These are phyloP conservation scores for Yamadazyma nakazawae DNA, from an alignment of 805 yeast species.

Conservation along the genomic window DNA sequence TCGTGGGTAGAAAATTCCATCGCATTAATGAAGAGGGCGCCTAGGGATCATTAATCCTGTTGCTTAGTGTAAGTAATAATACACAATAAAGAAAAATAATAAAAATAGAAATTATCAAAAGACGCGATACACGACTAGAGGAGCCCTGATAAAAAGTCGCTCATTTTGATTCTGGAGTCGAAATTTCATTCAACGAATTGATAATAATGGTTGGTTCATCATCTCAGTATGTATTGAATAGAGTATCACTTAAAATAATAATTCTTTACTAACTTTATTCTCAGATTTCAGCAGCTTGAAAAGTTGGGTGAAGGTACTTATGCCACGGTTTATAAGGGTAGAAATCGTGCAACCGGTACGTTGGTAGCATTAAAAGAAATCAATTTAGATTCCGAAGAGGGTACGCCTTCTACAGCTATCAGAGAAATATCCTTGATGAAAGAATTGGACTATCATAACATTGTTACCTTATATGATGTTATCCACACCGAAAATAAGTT, in stretches of 20 bases:
- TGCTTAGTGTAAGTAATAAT: neutral
- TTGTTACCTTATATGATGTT: conserved; percentile 89
- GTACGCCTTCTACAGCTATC: conserved; percentile 97
- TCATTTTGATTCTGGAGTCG: neutral
- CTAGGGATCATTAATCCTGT: conserved; percentile 58
- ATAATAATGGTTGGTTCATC: conserved; percentile 40
- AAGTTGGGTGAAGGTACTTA: conserved; percentile 94
- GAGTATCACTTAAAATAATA: too few species aligned
- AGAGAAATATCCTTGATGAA: conserved; percentile 94
- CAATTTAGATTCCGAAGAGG: conserved; percentile 92
- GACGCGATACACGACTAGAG: neutral
- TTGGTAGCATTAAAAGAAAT: conserved; percentile 94
- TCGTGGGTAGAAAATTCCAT: conserved; percentile 85
- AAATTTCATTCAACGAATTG: neutral
- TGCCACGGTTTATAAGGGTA: conserved; percentile 97
- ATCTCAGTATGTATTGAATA: conserved; percentile 36
- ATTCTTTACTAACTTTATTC: conserved; percentile 4
- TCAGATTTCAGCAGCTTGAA: conserved; percentile 54
- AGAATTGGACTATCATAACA: conserved; percentile 89
- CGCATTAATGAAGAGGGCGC: conserved; percentile 64
- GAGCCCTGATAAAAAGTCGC: neutral
- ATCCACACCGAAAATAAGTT: conserved; percentile 95
- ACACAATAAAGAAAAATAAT: neutral
- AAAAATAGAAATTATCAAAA: neutral
- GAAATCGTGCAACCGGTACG: conserved; percentile 81